These are phyloP conservation scores for Lactarius akahatsu DNA, from an alignment of 768 basidiomycete species.

Conservation along the genomic window DNA sequence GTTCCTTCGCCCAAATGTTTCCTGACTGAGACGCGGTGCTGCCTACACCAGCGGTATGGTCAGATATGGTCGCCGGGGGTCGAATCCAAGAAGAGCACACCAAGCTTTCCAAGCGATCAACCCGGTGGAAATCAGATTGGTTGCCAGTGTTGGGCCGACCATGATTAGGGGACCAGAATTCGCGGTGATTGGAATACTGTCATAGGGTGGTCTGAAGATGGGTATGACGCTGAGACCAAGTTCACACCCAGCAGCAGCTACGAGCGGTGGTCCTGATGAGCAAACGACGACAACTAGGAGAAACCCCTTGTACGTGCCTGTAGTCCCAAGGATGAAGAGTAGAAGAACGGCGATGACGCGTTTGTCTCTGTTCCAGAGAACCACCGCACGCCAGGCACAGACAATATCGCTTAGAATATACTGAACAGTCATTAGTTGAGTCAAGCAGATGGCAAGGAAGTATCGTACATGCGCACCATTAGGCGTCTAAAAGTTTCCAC, in stretches of 20 bases:
- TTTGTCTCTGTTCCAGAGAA: slow-evolving; percentile 4
- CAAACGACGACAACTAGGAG: no score
- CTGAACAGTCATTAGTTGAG: not conserved
- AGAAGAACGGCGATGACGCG: not conserved
- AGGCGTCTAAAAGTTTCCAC: not conserved
- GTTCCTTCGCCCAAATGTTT: slow-evolving; percentile 1
- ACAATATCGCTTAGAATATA: slow-evolving; percentile 4
- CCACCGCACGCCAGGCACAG: slow-evolving; percentile 1
- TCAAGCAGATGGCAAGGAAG: not conserved
- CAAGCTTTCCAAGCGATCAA: not conserved
- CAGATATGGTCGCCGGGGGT: not conserved
- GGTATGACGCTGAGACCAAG: not conserved
- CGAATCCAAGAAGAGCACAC: not conserved
- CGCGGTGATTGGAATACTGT: no score
- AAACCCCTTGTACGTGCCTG: not conserved
- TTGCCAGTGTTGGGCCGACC: not conserved
- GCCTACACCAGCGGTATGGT: not conserved
- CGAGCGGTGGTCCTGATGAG: no score
- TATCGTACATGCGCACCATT: not conserved
- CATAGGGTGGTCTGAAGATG: no score
- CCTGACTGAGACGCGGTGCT: not conserved
- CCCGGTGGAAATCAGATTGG: not conserved
- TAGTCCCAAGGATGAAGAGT: not conserved
- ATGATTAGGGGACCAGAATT: not conserved
- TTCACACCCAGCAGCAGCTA: no score